phyloP scores from a whole-genome alignment of 2,329 filamentous ascomycete species.

The Cordyceps pruinosa region DNA sequence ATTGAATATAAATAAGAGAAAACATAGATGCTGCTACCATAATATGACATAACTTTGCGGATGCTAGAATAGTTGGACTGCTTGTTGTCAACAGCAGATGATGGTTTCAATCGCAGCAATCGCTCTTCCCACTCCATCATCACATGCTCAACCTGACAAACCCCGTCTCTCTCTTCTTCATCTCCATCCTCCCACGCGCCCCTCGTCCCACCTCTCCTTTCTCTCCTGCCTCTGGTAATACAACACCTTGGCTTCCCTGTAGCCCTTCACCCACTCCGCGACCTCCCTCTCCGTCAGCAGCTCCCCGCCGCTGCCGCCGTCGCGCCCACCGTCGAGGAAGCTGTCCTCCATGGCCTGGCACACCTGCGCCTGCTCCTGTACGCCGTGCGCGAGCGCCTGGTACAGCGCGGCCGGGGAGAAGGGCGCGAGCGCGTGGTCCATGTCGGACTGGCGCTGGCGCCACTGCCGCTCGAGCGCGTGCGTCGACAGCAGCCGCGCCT shows the following conservation, averaged over 20 bases:
- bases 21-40: not conserved
- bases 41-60: not conserved
- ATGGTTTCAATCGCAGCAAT: not conserved
- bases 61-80: not conserved
- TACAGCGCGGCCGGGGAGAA: slow-evolving; percentile 87
- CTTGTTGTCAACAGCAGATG: not conserved
- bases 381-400: slow-evolving; percentile 66
- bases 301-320: slow-evolving; percentile 20
- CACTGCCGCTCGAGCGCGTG: slow-evolving; percentile 89
- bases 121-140: not conserved
- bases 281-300: slow-evolving; percentile 71
- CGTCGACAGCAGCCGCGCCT: slow-evolving; percentile 74
- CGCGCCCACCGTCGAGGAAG: slow-evolving; percentile 61
- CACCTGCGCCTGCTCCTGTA: slow-evolving; percentile 75
- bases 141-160: not conserved
- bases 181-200: slow-evolving; percentile 89
- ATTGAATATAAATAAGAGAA: not conserved
- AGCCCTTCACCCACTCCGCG: slow-evolving; percentile 73
- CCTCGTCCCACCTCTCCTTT: slow-evolving; percentile 93
- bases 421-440: slow-evolving; percentile 75
- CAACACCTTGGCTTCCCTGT: slow-evolving; percentile 71
- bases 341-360: slow-evolving; percentile 85
- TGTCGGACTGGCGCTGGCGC: slow-evolving; percentile 79
- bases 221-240: slow-evolving; percentile 78
- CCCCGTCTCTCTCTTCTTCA: slow-evolving; percentile 35